Conservation (phyloP, 1,139 yeast genomes). For the Yamadazyma aaseri region DNA sequence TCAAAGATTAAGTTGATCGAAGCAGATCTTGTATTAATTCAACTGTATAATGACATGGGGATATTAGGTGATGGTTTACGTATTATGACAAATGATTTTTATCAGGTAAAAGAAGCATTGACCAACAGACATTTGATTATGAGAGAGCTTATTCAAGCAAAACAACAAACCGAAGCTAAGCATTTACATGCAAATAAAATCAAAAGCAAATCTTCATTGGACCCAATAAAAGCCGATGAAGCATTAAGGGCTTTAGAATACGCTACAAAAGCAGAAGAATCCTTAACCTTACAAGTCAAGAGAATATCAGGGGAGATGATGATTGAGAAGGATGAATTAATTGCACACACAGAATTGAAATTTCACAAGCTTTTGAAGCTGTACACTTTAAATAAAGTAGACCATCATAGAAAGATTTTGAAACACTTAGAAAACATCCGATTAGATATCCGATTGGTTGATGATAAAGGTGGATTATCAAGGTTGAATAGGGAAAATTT, state of each 20-base stretch:
- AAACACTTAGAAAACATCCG: constrained; percentile 74
- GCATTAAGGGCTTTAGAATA: constrained; percentile 77
- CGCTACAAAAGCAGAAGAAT: constrained; percentile 78
- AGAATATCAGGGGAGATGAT: constrained; percentile 86
- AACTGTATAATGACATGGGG: constrained; percentile 73
- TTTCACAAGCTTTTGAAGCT: constrained; percentile 55
- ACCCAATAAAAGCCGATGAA: constrained; percentile 88
- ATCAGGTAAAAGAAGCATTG: constrained; percentile 85
- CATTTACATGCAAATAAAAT: constrained; percentile 75
- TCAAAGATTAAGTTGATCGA: constrained; percentile 66
- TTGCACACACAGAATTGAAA: constrained; percentile 55
- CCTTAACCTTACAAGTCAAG: constrained; percentile 69
- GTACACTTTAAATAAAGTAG: constrained; percentile 71
- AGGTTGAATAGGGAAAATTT: constrained; percentile 76
- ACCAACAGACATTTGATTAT: constrained; percentile 89
- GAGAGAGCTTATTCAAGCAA: constrained; percentile 84
- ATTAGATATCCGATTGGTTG: constrained; percentile 71
- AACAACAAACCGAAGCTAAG: constrained; percentile 64
- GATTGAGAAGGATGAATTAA: constrained; percentile 61
- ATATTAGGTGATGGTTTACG: constrained; percentile 75
- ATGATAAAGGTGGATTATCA: constrained; percentile 77
- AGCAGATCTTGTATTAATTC: constrained; percentile 75
- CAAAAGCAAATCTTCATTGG: constrained; percentile 71
- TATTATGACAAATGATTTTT: constrained; percentile 69
- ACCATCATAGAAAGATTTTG: constrained; percentile 80